phyloP scores from a whole-genome alignment of 495 filamentous ascomycete species.

The Tricharina praecox region DNA sequence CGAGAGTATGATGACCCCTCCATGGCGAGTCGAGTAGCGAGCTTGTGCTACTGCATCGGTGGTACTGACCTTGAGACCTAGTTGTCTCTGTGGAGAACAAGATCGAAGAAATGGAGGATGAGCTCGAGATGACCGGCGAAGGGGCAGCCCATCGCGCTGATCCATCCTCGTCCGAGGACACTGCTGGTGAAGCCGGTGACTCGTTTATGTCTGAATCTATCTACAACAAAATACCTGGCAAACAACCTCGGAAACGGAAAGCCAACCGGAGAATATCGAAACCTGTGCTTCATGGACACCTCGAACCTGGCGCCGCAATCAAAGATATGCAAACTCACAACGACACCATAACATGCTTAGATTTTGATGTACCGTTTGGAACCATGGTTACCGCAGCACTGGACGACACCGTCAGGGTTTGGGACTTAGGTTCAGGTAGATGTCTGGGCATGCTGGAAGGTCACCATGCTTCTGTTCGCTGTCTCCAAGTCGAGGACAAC shows the following conservation, averaged over 20 bases:
- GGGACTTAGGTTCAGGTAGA: constrained; percentile 84
- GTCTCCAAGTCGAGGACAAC: constrained; percentile 89
- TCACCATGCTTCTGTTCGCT: constrained; percentile 83
- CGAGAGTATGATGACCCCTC: constrained; percentile 45
- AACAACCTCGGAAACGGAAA: constrained; percentile 43
- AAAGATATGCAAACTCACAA: constrained; percentile 74
- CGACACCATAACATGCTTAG: constrained; percentile 75
- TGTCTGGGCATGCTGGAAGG: constrained; percentile 84
- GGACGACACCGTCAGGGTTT: constrained; percentile 93
- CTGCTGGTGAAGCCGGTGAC: constrained; percentile 32
- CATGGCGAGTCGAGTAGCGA: constrained; percentile 4
- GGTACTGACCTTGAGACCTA: not conserved
- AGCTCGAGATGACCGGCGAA: constrained; percentile 30
- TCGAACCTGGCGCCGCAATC: constrained; percentile 77
- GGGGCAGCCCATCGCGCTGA: constrained; percentile 38
- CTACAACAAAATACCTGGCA: constrained; percentile 62
- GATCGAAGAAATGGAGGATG: constrained; percentile 67
- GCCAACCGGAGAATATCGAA: constrained; percentile 59
- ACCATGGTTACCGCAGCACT: constrained; percentile 88
- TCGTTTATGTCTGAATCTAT: constrained; percentile 97
- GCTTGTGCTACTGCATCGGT: not conserved
- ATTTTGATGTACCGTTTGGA: constrained; percentile 92
- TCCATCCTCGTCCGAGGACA: constrained; percentile 36
- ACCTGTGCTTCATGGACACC: constrained; percentile 90
- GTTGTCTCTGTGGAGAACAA: constrained; percentile 45